Conservation (phyloP, 2,329 filamentous ascomycete genomes). For the Dactylellina haptotyla region DNA sequence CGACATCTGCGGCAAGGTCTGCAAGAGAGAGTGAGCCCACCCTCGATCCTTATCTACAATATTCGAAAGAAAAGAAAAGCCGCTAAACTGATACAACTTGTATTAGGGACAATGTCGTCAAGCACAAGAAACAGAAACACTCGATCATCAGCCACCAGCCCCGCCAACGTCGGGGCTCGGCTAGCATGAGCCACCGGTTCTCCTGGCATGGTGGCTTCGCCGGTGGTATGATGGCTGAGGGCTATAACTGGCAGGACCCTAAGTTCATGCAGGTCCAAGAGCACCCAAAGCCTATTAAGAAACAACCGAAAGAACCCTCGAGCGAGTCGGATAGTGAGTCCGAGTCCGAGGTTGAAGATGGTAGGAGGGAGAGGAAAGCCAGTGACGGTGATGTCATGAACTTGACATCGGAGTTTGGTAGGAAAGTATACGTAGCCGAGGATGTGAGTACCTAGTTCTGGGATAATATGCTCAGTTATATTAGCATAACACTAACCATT, state of each 20-base stretch:
- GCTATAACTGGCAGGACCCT: conserved; percentile 45
- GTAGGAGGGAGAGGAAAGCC: conserved; percentile 19
- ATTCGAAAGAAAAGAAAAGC: no score
- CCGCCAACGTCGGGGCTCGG: conserved; percentile 37
- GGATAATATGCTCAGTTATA: neutral
- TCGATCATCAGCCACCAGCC: conserved; percentile 53
- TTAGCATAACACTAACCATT: neutral
- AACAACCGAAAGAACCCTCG: conserved; percentile 34
- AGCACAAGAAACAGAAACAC: conserved; percentile 58
- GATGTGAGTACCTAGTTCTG: conserved; percentile 30
- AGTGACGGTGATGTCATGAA: conserved; percentile 53
- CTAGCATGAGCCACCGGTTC: conserved; percentile 49
- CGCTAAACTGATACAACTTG: neutral
- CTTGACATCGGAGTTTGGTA: conserved; percentile 48
- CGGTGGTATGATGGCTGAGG: conserved; percentile 41
- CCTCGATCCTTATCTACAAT: neutral
- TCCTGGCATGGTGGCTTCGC: conserved; percentile 48
- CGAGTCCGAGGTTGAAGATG: conserved; percentile 18
- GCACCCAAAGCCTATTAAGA: conserved; percentile 41
- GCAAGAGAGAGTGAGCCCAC: conserved; percentile 46
- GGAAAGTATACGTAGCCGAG: conserved; percentile 51
- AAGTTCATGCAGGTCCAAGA: conserved; percentile 50
- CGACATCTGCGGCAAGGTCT: conserved; percentile 54
- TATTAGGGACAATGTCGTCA: conserved; percentile 58
- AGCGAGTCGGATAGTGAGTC: conserved; percentile 38